phyloP scores from a whole-genome alignment of 2,329 filamentous ascomycete genomes.

The Alternaria ethzedia region DNA sequence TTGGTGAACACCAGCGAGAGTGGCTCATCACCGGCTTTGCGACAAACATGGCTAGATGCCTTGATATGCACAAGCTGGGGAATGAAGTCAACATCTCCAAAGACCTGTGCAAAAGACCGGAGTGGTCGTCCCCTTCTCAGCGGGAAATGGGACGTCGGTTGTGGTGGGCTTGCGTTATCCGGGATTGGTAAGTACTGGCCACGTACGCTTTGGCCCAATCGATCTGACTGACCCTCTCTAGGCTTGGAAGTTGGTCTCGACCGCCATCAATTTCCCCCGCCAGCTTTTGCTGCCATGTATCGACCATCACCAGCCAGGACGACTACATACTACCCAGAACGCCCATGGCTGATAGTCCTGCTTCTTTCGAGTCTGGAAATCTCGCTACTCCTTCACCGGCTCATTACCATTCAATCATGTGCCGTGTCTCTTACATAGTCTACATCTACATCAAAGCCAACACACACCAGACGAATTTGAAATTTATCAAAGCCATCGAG shows the following conservation, averaged over 20 bases:
- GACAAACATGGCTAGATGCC: slow-evolving; percentile 13
- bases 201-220: not conserved
- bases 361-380: not conserved
- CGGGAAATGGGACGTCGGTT: slow-evolving; percentile 13
- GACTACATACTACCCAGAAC: slow-evolving; percentile 2
- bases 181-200: slow-evolving; percentile 10
- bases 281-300: slow-evolving; percentile 18
- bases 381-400: slow-evolving; percentile 9
- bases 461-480: slow-evolving; percentile 14
- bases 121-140: slow-evolving; percentile 10
- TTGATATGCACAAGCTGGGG: slow-evolving; percentile 20
- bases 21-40: slow-evolving; percentile 17
- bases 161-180: slow-evolving; percentile 20
- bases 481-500: slow-evolving; percentile 17
- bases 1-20: slow-evolving; percentile 17
- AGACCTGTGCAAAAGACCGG: slow-evolving; percentile 10
- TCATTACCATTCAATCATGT: slow-evolving; percentile 18
- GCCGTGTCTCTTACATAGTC: slow-evolving; percentile 13
- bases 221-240: not conserved
- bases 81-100: slow-evolving; percentile 8
- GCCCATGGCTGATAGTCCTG: not conserved
- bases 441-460: slow-evolving; percentile 20
- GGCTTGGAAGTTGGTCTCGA: slow-evolving; percentile 17
- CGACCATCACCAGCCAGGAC: slow-evolving; percentile 3
- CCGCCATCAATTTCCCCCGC: slow-evolving; percentile 16